Evolutionary conservation across 2,329 filamentous ascomycete genomes (phyloP), one percentile per base, ranked within the genome.

Genomic region (Fusarium luffae): DNA sequence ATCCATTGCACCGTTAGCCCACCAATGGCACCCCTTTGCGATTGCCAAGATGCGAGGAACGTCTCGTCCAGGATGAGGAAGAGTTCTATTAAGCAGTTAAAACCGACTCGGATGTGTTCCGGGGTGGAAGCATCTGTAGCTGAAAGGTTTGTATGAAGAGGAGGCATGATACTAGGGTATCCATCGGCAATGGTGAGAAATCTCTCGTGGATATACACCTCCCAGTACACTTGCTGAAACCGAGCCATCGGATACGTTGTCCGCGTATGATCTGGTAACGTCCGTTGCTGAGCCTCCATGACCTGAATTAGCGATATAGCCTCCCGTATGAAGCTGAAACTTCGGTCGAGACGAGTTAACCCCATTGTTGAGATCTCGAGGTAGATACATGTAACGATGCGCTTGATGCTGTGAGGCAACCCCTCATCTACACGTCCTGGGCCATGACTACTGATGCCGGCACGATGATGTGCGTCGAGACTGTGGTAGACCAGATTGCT

Each of bases 201-300:
- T 18, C 86, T 82, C 71, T 88, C 86, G 63, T 88, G 85, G 32
- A 88, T 85, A 68, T 84, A 88, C 14, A 82, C 82, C 66, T 86
- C 82, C 85, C 86, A 88, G 73, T 88, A 87, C 2, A 86, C 74
- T 5, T 86, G 79, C 65, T 86, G 84, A 23, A 72, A 68, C 8
- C 72, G 63, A 21, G 66, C 68, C 28, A 65, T 69, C 8, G 69
- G 55, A 5, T 62, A 66, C n/a, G 44, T 59, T 43, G 16, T 63
- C 54, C 46, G 69, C 48, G 37, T 58, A 46, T 62, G 56, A 27
- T 69, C 67, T 41, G 58, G 63, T 34, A 69, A 59, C 25, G 63
- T 59, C 34, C 67, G 67, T 18, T 67, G 58, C 13, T 72, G 68
- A 13, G 63, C 50, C 42, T 74, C 62, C 32, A 74, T 56, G 12